phyloP scores from a whole-genome alignment of 163 green algal genomes.

The Volvox carteri region DNA sequence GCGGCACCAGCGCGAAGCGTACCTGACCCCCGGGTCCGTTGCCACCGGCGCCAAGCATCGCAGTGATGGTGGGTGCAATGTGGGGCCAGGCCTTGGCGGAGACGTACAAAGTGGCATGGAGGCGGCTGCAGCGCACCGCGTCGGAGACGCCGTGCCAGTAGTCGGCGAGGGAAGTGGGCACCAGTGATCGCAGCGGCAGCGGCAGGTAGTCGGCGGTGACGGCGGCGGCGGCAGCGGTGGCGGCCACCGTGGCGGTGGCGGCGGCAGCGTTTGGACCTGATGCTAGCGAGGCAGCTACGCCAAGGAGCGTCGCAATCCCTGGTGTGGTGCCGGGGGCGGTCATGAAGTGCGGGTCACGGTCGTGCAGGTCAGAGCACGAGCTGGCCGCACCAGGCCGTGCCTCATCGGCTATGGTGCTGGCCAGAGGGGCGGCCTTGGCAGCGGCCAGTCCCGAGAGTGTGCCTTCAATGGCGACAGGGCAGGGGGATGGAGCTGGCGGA shows the following conservation, averaged over 20 bases:
- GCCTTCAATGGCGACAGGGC: no score
- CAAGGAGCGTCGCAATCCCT: no score
- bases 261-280: neutral
- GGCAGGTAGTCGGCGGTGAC: conserved; percentile 10
- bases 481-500: no score
- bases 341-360: no score
- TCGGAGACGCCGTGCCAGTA: neutral
- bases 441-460: no score
- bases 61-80: conserved; percentile 3
- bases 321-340: no score
- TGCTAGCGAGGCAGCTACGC: no score
- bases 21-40: neutral
- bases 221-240: neutral
- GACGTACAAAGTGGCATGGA: conserved; percentile 22
- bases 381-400: no score
- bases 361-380: no score
- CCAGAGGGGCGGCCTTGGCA: no score
- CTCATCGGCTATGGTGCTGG: no score
- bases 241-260: no score
- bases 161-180: neutral
- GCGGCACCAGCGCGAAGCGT: conserved; percentile 15
- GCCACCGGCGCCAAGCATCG: neutral
- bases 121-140: neutral
- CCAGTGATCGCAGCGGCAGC: neutral
- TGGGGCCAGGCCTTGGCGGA: neutral